Conservation (phyloP, 148 eudicot species). For the Selenicereus undatus region DNA sequence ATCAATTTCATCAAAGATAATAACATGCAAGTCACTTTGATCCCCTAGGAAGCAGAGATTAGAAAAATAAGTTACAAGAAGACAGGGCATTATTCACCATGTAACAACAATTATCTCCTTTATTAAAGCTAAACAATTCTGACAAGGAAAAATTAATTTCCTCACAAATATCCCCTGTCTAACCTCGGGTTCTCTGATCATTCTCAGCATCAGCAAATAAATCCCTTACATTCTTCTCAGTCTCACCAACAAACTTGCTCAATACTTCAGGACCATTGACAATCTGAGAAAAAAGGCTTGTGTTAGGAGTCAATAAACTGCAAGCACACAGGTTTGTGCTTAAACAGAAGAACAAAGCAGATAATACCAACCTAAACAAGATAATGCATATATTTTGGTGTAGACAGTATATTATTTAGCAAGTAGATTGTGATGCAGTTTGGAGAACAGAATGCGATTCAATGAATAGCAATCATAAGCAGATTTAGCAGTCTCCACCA, state of each 20-base stretch:
- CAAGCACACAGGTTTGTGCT: background rate
- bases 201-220: constrained; percentile 99
- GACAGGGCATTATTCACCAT: background rate
- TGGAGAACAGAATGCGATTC: background rate
- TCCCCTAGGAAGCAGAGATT: constrained; percentile 59
- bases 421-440: background rate
- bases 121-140: background rate
- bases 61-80: constrained; percentile 2
- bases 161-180: background rate
- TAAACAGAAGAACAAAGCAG: background rate
- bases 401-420: background rate
- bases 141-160: background rate
- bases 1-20: constrained; percentile 99
- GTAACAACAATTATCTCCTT: background rate
- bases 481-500: background rate
- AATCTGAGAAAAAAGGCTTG: constrained; percentile 38
- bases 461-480: background rate
- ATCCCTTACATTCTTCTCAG: constrained; percentile 98
- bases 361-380: background rate
- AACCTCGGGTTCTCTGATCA: constrained; percentile 83
- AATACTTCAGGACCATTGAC: constrained; percentile 99
- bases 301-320: constrained; percentile 5
- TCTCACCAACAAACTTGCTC: constrained; percentile 99
- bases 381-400: constrained; percentile 2
- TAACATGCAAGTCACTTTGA: constrained; percentile 96